Percentiles rank a stretch among this genome's conserved stretches.
Evolutionary conservation across 331 rosid genomes (phyloP).

Genomic region (Erythrophleum ivorense): DNA sequence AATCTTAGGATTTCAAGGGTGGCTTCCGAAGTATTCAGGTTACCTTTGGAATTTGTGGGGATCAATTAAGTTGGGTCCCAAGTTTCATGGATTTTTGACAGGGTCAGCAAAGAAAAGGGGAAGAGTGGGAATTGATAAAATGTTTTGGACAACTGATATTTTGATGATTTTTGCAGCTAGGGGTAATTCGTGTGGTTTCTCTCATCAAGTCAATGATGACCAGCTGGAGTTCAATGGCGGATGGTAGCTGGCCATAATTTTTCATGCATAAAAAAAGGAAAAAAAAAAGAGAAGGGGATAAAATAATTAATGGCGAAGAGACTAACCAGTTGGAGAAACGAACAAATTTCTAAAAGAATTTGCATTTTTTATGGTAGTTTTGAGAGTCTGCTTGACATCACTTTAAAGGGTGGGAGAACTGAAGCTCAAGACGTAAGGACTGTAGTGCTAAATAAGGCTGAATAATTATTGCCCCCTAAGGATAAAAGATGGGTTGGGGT

Average conservation of each 20-base stretch:
- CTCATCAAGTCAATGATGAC: neutral
- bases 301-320: neutral
- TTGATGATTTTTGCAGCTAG: conserved; percentile 1
- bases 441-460: neutral
- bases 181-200: neutral
- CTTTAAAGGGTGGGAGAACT: neutral
- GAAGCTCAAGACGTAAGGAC: neutral
- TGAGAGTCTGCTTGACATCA: neutral
- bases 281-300: neutral
- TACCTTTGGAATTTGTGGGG: neutral
- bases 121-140: neutral
- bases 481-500: no score
- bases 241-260: neutral
- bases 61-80: neutral
- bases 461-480: neutral
- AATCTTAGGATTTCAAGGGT: neutral
- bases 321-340: neutral
- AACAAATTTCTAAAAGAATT: neutral
- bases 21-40: neutral
- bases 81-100: neutral
- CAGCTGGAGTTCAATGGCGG: neutral
- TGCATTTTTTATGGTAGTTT: neutral
- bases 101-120: conserved; percentile 4
- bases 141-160: neutral
- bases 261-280: neutral